Conservation (phyloP, 75 land plant genomes). For the Pinus albicaulis region DNA sequence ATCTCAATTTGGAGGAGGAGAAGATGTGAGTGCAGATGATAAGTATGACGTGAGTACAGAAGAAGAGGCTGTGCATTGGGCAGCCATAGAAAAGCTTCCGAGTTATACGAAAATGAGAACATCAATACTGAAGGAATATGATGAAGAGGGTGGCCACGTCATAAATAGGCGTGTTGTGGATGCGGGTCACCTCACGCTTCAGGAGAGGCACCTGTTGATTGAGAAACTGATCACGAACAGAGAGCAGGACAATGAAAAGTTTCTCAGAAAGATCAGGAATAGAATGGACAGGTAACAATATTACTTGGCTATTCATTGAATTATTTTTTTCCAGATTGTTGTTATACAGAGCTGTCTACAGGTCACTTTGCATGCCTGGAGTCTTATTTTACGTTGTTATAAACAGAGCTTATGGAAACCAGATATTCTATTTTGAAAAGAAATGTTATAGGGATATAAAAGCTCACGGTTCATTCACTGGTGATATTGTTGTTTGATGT, state of each 20-base stretch:
- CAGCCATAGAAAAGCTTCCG: slow-evolving; percentile 27
- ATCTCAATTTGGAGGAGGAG: no score
- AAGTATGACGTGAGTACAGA: neutral
- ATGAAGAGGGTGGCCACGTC: neutral
- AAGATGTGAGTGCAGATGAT: neutral
- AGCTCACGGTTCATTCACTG: no score
- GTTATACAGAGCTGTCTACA: no score
- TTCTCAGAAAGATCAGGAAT: slow-evolving; percentile 48
- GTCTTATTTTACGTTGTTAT: no score
- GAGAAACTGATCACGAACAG: slow-evolving; percentile 52
- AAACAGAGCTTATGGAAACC: no score
- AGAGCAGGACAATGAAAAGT: slow-evolving; percentile 60
- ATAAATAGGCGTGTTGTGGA: slow-evolving; percentile 25
- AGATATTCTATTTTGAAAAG: no score
- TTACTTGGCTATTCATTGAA: no score
- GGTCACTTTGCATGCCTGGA: no score
- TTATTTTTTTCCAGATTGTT: no score
- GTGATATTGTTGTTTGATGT: neutral
- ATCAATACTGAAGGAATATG: slow-evolving; percentile 10
- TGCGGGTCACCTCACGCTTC: slow-evolving; percentile 41
- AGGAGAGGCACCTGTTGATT: slow-evolving; percentile 51
- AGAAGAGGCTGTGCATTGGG: slow-evolving; percentile 18
- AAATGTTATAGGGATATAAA: no score
- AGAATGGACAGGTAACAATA: slow-evolving; percentile 50
- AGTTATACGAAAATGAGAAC: slow-evolving; percentile 14